A percentile compares a stretch with the other conserved stretches of the same genome.
Conservation (phyloP, 1,284 basidiomycete genomes). For the Pseudozyma tsukubaensis region DNA sequence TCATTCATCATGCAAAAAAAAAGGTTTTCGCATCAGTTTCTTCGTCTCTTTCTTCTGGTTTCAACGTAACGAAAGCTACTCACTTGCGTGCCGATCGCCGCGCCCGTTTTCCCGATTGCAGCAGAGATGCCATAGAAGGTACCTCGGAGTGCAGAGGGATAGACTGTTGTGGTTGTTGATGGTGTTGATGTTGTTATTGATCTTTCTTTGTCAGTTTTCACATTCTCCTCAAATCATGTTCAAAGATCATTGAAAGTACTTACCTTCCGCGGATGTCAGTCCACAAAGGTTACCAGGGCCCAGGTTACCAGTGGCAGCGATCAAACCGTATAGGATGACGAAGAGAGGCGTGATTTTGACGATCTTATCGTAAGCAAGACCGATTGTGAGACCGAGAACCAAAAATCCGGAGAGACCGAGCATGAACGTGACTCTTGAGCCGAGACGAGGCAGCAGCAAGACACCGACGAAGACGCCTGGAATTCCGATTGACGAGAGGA, state of each 20-base stretch:
- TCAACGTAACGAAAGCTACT: too few relatives aligned
- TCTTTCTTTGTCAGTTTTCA: too few relatives aligned
- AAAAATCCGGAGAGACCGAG: conserved; percentile 81
- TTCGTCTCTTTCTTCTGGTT: too few relatives aligned
- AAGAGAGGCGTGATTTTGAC: conserved; percentile 76
- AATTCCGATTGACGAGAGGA: conserved; percentile 77
- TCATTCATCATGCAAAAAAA: too few relatives aligned
- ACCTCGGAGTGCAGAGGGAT: conserved; percentile 46
- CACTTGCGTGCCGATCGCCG: conserved; percentile 81
- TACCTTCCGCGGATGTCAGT: conserved; percentile 72
- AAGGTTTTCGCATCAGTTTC: too few relatives aligned
- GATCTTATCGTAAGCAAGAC: conserved; percentile 77
- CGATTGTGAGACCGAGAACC: conserved; percentile 75
- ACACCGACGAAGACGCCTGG: conserved; percentile 77
- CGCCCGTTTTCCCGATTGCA: conserved; percentile 80
- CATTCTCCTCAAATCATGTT: too few relatives aligned
- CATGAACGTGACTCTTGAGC: conserved; percentile 72
- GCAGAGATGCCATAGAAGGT: conserved; percentile 72
- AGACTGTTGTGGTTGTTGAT: too few relatives aligned
- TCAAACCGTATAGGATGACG: conserved; percentile 69
- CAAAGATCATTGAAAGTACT: too few relatives aligned
- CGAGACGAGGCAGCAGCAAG: conserved; percentile 18
- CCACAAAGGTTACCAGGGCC: conserved; percentile 81
- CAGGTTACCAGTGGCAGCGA: conserved; percentile 73
- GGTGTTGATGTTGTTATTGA: too few relatives aligned